Evolutionary conservation across 75 land plant genomes (phyloP).

Genomic region (Selaginella moellendorffii): DNA sequence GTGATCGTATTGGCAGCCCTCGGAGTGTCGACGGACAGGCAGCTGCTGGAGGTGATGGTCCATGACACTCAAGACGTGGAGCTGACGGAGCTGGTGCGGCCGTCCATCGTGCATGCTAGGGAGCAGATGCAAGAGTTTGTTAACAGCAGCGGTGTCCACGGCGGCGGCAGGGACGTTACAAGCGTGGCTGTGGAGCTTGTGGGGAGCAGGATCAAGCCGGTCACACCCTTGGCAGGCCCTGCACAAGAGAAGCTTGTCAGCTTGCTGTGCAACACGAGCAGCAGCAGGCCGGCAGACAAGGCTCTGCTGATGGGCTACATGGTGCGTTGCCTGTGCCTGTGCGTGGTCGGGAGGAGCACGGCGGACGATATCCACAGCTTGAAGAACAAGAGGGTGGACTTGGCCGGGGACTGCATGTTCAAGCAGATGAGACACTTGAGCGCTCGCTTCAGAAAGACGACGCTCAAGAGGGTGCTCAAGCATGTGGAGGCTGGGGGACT

Average conservation of each 20-base stretch:
- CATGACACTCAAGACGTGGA: background rate
- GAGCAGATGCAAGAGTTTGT: background rate
- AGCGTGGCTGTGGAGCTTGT: slow-evolving; percentile 14
- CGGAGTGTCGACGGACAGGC: slow-evolving; percentile 26
- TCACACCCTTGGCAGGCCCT: slow-evolving; percentile 19
- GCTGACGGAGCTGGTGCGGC: background rate
- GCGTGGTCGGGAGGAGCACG: slow-evolving; percentile 38
- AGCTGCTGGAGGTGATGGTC: background rate
- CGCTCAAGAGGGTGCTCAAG: slow-evolving; percentile 44
- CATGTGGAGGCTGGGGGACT: slow-evolving; percentile 20
- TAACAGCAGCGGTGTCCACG: slow-evolving; percentile 1
- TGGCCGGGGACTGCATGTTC: slow-evolving; percentile 56
- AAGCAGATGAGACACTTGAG: slow-evolving; percentile 42
- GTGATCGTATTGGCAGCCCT: slow-evolving; percentile 72
- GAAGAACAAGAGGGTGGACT: slow-evolving; percentile 66
- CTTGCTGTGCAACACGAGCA: slow-evolving; percentile 41
- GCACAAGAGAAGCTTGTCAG: slow-evolving; percentile 18
- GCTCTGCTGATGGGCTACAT: slow-evolving; percentile 67
- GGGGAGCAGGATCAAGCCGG: slow-evolving; percentile 15
- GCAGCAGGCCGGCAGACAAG: slow-evolving; percentile 29
- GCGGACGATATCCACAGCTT: slow-evolving; percentile 55
- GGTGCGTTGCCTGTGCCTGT: slow-evolving; percentile 46
- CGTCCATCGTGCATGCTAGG: background rate
- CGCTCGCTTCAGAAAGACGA: slow-evolving; percentile 38
- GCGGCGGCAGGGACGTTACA: too few relatives aligned